Percentiles rank a stretch among this genome's conserved stretches.
phyloP scores from a whole-genome alignment of 2,329 filamentous ascomycete species.

The Metarhizium anisopliae region DNA sequence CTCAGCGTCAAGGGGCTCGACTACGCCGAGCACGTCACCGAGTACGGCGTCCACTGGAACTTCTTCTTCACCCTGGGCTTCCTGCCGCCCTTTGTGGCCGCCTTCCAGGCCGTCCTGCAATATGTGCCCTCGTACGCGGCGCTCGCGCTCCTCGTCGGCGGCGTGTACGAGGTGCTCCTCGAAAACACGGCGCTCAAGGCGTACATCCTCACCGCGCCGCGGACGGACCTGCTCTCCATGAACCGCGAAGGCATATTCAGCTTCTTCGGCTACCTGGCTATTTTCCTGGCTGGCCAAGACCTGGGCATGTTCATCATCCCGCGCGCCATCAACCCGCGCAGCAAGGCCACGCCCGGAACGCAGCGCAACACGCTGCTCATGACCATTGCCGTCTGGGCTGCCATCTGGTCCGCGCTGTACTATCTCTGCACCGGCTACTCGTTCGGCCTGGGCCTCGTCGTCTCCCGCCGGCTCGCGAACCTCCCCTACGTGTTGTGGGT shows the following conservation, averaged over 20 bases:
- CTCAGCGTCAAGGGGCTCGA: slow-evolving; percentile 88
- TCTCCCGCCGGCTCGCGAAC: slow-evolving; percentile 86
- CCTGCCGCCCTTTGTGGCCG: slow-evolving; percentile 77
- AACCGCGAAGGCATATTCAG: slow-evolving; percentile 96
- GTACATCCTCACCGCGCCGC: slow-evolving; percentile 74
- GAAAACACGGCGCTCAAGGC: slow-evolving; percentile 70
- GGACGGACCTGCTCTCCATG: slow-evolving; percentile 71
- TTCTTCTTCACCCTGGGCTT: slow-evolving; percentile 96
- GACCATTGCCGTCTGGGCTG: slow-evolving; percentile 55
- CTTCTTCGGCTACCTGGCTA: slow-evolving; percentile 86
- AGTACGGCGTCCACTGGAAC: slow-evolving; percentile 99
- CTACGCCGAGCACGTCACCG: slow-evolving; percentile 93
- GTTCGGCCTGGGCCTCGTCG: slow-evolving; percentile 63
- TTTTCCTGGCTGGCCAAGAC: slow-evolving; percentile 84
- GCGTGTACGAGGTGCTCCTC: slow-evolving; percentile 65
- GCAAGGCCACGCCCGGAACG: slow-evolving; percentile 30
- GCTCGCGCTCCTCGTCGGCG: slow-evolving; percentile 60
- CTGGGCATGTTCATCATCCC: slow-evolving; percentile 74
- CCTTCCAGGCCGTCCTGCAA: slow-evolving; percentile 65
- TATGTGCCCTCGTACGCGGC: slow-evolving; percentile 68
- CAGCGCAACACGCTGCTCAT: slow-evolving; percentile 51
- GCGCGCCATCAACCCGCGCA: slow-evolving; percentile 35
- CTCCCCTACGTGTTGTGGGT: slow-evolving; percentile 92
- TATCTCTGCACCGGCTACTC: slow-evolving; percentile 56
- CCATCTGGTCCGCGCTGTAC: slow-evolving; percentile 64